Base-by-base conservation (phyloP, 225 moss, liverwort and hornwort species). In the Polytrichum formosum region DNA sequence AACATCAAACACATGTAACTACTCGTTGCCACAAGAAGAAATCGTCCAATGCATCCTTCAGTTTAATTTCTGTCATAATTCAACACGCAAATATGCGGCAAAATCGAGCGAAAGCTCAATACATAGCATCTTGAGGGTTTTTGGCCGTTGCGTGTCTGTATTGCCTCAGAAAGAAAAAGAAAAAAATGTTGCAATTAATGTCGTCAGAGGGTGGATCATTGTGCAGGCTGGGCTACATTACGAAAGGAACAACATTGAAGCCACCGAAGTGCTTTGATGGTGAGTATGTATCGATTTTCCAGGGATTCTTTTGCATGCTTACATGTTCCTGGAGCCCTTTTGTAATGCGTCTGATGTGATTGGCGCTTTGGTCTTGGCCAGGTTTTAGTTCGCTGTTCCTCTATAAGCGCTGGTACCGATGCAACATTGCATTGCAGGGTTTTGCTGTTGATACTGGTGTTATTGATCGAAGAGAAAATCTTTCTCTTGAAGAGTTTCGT, bases 321-420 rank as follows among this genome's bases (percentile, higher is more conserved):
- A 16, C 13, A 46, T 46, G 46, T 46, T 33, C 35, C 35, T 35
- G 35, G 35, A 35, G 35, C 16, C 10, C 46, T 2, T 46, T 46
- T 46, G 46, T 46, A 46, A 13, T 33, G 68, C 10, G 2, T 68
- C 68, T 53, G 53, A 35, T 68, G 55, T 46, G 18, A 25, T 25
- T 0, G 16, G 16, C 4, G 16, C 16, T 46, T 46, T 46, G 46
- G 46, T 63, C 56, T 17, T 54, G 35, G 21, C 63, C 77, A 96
- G 95, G 93, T 77, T 96, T 93, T 61, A 88, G 81, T 78, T 96
- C 93, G 53, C 35, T 84, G 74, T 96, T 90, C 72, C 83, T 96
- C 68, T 96, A 96, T 72, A 91, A 87, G 65, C 83, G 96, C 64
- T 96, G 96, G 96, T 96, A 93, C 80, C 90, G 96, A n/a, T 80